Conservation (phyloP, 2,329 filamentous ascomycete species). For the Botryotinia calthae region DNA sequence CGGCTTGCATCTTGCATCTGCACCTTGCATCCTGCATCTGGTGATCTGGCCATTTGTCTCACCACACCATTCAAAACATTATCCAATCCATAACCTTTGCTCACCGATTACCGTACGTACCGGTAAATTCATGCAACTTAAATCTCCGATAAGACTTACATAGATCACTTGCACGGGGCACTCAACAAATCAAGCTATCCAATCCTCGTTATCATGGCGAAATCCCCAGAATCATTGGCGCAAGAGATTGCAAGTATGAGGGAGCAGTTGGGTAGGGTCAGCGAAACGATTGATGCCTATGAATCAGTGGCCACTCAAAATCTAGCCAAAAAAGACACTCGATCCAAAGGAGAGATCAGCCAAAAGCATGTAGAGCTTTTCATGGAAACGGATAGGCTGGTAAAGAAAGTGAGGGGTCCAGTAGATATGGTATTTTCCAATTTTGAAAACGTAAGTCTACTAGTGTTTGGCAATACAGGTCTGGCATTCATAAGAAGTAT, state of each 20-base stretch:
- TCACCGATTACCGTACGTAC: not conserved
- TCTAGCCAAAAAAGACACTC: not conserved
- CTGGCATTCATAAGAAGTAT: not conserved
- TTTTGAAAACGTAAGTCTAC: conserved; percentile 17
- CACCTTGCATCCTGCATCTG: not conserved
- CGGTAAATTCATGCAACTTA: not conserved
- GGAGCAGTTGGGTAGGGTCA: conserved; percentile 12
- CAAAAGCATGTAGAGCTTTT: conserved; percentile 16
- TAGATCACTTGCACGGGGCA: not conserved
- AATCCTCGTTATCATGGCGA: not conserved
- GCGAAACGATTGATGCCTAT: conserved; percentile 8
- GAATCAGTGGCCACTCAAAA: conserved; percentile 2
- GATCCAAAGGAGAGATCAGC: not conserved
- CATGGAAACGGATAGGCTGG: conserved; percentile 7
- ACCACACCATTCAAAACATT: not conserved
- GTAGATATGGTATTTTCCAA: conserved; percentile 17
- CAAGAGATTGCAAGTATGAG: conserved; percentile 15
- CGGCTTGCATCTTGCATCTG: not conserved
- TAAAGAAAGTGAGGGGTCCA: conserved; percentile 11
- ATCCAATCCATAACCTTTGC: not conserved
- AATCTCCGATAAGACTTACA: not conserved
- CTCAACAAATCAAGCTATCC: not conserved
- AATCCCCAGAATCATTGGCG: conserved; percentile 4
- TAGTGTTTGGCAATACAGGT: not conserved
- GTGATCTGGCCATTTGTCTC: not conserved